A percentile compares a stretch with the other conserved stretches of the same genome.
phyloP scores from a whole-genome alignment of 2,329 filamentous ascomycete genomes.

The Aspergillus brasiliensis region DNA sequence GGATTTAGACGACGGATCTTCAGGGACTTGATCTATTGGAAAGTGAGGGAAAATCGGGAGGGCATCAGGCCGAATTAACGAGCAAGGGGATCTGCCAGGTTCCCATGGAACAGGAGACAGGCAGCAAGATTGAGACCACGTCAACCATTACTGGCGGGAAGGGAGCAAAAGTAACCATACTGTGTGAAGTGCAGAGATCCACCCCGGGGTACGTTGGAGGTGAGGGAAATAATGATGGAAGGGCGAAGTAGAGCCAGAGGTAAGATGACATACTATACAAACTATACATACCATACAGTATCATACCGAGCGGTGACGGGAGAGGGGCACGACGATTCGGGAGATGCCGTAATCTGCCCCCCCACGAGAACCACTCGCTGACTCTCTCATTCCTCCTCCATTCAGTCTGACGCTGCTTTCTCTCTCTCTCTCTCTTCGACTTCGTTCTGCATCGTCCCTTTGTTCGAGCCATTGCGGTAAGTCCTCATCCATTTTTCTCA shows the following conservation, averaged over 20 bases:
- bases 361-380: constrained; percentile 16
- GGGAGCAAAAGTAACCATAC: constrained; percentile 2
- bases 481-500: background rate
- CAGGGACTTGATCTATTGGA: constrained; percentile 5
- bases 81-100: background rate
- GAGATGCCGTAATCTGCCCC: constrained; percentile 10
- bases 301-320: background rate
- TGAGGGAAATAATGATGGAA: background rate
- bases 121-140: constrained; percentile 4
- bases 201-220: background rate
- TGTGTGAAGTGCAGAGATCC: background rate
- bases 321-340: constrained; percentile 3
- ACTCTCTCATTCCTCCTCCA: constrained; percentile 7
- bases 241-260: background rate
- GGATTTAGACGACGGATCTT: constrained; percentile 1
- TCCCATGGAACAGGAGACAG: background rate
- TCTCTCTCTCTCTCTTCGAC: constrained; percentile 1
- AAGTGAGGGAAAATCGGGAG: background rate
- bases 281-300: background rate
- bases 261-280: constrained; percentile 1
- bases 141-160: constrained; percentile 1
- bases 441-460: constrained; percentile 3
- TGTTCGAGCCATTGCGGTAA: constrained; percentile 2
- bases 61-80: background rate
- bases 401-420: constrained; percentile 1